These are phyloP conservation scores for Oemleria cerasiformis DNA, from an alignment of 306 rosid species.

Conservation along the genomic window DNA sequence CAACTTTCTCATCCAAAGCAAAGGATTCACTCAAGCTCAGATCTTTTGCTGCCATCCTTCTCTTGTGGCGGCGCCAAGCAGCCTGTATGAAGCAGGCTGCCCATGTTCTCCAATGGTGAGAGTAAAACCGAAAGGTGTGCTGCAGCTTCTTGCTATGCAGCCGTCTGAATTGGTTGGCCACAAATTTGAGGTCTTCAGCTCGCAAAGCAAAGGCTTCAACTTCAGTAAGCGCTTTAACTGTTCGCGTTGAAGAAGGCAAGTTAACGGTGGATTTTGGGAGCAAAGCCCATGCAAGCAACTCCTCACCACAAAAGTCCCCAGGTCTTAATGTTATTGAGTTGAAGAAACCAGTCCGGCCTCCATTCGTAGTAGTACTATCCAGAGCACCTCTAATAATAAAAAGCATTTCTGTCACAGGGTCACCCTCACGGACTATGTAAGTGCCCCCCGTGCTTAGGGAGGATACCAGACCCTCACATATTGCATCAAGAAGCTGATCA, in stretches of 20 bases:
- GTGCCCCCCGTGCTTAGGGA: slow-evolving; percentile 87
- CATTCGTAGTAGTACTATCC: slow-evolving; percentile 92
- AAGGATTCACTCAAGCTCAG: slow-evolving; percentile 53
- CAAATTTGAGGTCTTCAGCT: slow-evolving; percentile 95
- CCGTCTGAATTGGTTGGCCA: slow-evolving; percentile 92
- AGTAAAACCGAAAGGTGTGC: slow-evolving; percentile 89
- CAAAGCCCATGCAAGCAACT: slow-evolving; percentile 94
- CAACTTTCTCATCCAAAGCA: slow-evolving; percentile 36
- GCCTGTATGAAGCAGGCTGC: slow-evolving; percentile 99
- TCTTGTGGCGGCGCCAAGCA: slow-evolving; percentile 88
- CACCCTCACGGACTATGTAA: slow-evolving; percentile 92
- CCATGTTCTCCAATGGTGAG: slow-evolving; percentile 99
- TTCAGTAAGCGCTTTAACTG: slow-evolving; percentile 68
- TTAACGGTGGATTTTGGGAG: slow-evolving; percentile 78
- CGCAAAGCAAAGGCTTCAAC: slow-evolving; percentile 95
- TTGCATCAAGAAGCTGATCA: slow-evolving; percentile 93
- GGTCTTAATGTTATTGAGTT: slow-evolving; percentile 82
- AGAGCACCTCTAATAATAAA: slow-evolving; percentile 86
- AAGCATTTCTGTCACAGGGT: slow-evolving; percentile 92
- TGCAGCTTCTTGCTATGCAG: slow-evolving; percentile 97
- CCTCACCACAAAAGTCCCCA: slow-evolving; percentile 97
- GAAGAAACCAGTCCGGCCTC: slow-evolving; percentile 93
- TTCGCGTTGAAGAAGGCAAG: slow-evolving; percentile 90
- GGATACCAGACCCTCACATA: slow-evolving; percentile 89
- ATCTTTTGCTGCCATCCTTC: slow-evolving; percentile 52